These are phyloP conservation scores for Trichoderma simmonsii DNA, from an alignment of 2,329 filamentous ascomycete genomes.

Conservation along the genomic window DNA sequence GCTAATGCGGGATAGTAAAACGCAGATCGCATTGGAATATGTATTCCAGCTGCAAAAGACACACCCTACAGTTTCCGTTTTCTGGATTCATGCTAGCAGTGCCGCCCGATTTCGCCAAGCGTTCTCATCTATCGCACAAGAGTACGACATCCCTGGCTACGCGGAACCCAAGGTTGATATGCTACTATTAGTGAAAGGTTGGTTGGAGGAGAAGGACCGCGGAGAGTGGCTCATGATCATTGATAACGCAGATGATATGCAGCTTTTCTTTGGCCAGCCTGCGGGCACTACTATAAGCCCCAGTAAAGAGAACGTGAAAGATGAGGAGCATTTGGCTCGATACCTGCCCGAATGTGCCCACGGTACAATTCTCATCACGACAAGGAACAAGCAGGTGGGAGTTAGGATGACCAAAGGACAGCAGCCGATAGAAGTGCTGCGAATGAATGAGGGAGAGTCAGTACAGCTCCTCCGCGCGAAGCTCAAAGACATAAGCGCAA, in stretches of 20 bases:
- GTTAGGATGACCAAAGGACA: slow-evolving; percentile 22
- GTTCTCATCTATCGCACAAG: background rate
- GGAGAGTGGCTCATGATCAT: background rate
- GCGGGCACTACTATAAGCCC: background rate
- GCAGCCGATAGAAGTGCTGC: slow-evolving; percentile 26
- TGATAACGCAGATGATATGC: background rate
- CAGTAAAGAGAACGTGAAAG: background rate
- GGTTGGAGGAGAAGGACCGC: background rate
- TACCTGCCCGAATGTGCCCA: background rate
- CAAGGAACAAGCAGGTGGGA: slow-evolving; percentile 30
- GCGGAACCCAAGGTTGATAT: background rate
- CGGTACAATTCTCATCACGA: slow-evolving; percentile 30
- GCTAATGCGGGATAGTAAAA: background rate
- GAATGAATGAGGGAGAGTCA: slow-evolving; percentile 30
- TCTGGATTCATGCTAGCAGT: background rate
- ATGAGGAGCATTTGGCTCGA: background rate
- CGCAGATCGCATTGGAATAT: background rate
- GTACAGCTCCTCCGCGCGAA: background rate
- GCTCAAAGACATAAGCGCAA: background rate
- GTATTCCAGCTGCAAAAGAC: background rate
- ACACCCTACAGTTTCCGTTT: background rate
- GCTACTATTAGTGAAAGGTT: background rate
- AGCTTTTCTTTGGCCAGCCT: background rate
- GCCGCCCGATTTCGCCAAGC: background rate
- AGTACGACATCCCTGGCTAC: background rate